Percentiles rank a stretch among this genome's conserved stretches.
phyloP scores from a whole-genome alignment of 257 asterid species.

The Mentha longifolia region DNA sequence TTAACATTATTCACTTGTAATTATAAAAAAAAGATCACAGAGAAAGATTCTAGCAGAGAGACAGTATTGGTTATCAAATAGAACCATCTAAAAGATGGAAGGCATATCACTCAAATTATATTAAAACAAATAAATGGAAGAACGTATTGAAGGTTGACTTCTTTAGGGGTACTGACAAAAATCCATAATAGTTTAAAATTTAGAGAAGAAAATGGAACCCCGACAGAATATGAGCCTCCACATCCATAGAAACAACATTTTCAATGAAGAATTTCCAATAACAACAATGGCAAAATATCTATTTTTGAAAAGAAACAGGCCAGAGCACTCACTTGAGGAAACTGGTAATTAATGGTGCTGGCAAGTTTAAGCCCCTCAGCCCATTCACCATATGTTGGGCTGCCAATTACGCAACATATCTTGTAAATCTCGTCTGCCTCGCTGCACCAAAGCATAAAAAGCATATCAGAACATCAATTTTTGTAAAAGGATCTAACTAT shows the following conservation, averaged over 20 bases:
- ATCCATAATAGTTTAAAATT: neutral
- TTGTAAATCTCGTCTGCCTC: slow-evolving; percentile 68
- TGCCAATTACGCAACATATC: slow-evolving; percentile 68
- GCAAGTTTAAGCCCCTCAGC: slow-evolving; percentile 73
- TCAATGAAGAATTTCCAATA: neutral
- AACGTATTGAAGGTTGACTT: neutral
- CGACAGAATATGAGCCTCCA: no score
- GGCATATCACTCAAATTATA: neutral
- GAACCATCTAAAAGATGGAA: slow-evolving; percentile 8
- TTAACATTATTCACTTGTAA: neutral
- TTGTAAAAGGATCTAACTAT: neutral
- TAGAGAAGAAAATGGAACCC: no score
- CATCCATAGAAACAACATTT: no score
- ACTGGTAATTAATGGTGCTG: slow-evolving; percentile 58
- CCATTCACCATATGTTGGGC: slow-evolving; percentile 61
- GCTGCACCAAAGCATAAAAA: slow-evolving; percentile 41
- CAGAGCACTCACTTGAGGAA: slow-evolving; percentile 55
- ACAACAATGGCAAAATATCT: neutral
- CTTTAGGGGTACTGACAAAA: neutral
- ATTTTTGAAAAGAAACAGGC: slow-evolving; percentile 5
- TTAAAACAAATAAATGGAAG: neutral
- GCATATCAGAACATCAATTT: slow-evolving; percentile 23
- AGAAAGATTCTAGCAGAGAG: neutral
- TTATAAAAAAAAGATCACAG: neutral
- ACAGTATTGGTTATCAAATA: slow-evolving; percentile 17